Base-by-base conservation (phyloP, 2,329 filamentous ascomycete species). In the Nannizziopsis arthrosporioides region DNA sequence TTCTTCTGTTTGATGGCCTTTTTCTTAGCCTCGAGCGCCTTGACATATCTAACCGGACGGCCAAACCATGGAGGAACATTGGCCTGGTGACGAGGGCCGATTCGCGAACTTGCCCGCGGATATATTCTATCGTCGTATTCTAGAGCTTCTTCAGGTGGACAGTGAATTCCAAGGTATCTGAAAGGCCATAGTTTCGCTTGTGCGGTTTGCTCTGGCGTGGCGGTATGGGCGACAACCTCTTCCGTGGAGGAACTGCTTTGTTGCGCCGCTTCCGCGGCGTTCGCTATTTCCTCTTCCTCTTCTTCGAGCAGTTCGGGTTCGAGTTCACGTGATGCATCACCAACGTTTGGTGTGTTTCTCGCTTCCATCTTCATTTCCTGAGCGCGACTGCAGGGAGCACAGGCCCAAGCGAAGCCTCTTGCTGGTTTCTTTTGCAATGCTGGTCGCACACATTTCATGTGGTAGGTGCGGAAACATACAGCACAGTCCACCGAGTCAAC, bases 41-140 rank as follows among this genome's bases (percentile, higher is more conserved):
- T 95, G 53, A 94, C 86, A 50, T 94, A 85, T 63, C 94, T 76
- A n/a, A 96, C 82, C 0, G 88, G 82, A 47, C 80, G 80, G 4
- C 90, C 92, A 48, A 83, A 83, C 92, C 92, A 98, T 5, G 84
- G 75, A 42, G 77, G 73, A 31, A 94, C 85, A 56, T 81, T 82
- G 3, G 92, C 90, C 69, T 98, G 92, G 64, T 96, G 88, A 48
- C 88, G 81, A 8, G 88, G 86, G 6, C 92, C 92, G 34, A 96
- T 73, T 34, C 92, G 83, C 48, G 92, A 96, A 62, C 89, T 93
- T 12, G 92, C 90, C 55, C 92, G 83, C 7, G 92, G 92, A 61
- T 96, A 96, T 55, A 98, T 96, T 54, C 92, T 82, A 64, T 98
- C 92, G 60, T 98, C 92, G 62, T 94, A 94, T 63, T 98, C 92